Evolutionary conservation across 768 basidiomycete genomes (phyloP).

Genomic region (Russula brevipes): DNA sequence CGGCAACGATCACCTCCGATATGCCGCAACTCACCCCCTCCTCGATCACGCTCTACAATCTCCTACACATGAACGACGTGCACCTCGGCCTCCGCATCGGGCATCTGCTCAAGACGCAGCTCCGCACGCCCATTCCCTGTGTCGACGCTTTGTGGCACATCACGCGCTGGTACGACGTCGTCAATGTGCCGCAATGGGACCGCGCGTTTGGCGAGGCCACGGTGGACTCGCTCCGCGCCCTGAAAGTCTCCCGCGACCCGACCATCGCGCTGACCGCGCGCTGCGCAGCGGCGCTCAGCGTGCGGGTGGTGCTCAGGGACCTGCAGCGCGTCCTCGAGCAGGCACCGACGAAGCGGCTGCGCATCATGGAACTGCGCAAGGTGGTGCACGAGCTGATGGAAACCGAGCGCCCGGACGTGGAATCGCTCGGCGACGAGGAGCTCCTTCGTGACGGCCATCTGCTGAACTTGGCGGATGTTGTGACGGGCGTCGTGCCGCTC

Average conservation of each 20-base stretch:
- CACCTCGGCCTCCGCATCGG: constrained; percentile 14
- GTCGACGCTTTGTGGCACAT: constrained; percentile 15
- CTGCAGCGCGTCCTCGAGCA: neutral
- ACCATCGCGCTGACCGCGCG: constrained; percentile 3
- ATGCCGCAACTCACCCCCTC: neutral
- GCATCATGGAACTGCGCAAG: constrained; percentile 7
- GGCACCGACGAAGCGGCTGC: neutral
- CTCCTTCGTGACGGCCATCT: constrained; percentile 5
- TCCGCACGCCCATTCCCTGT: neutral
- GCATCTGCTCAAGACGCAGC: constrained; percentile 6
- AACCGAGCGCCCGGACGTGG: neutral
- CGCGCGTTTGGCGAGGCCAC: constrained; percentile 5
- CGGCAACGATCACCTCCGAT: constrained; percentile 1
- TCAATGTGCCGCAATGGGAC: constrained; percentile 9
- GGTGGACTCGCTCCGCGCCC: constrained; percentile 1
- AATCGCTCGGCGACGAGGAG: neutral
- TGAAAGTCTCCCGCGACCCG: constrained; percentile 11
- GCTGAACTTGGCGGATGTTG: neutral
- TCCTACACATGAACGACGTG: neutral
- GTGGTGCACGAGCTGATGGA: constrained; percentile 1
- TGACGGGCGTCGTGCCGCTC: constrained; percentile 11
- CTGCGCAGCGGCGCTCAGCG: constrained; percentile 1
- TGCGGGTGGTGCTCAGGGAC: constrained; percentile 13
- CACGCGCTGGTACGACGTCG: constrained; percentile 5
- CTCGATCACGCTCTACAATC: constrained; percentile 3